Evolutionary conservation across 805 yeast genomes (phyloP).

Genomic region (Nakazawaea peltata): DNA sequence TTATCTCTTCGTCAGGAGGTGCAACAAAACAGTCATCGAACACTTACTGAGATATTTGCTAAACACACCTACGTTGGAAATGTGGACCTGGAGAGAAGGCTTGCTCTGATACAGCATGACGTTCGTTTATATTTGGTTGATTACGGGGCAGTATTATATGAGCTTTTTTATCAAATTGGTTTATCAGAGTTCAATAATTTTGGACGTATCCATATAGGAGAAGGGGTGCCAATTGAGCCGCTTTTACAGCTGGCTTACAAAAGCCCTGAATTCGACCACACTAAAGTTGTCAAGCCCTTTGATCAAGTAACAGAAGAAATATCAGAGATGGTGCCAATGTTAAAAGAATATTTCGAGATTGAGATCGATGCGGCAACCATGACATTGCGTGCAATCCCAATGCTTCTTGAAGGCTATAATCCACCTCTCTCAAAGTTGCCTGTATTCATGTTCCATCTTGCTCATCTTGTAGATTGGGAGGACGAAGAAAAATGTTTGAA

Average conservation of each 20-base stretch:
- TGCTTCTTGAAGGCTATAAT: constrained; percentile 52
- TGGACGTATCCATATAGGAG: constrained; percentile 44
- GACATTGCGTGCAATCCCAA: constrained; percentile 50
- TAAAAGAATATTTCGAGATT: constrained; percentile 69
- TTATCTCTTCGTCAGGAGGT: constrained; percentile 44
- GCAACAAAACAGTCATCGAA: constrained; percentile 34
- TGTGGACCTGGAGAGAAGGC: constrained; percentile 60
- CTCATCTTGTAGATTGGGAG: constrained; percentile 50
- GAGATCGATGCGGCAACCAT: constrained; percentile 30
- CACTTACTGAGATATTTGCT: constrained; percentile 59
- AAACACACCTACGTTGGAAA: constrained; percentile 74
- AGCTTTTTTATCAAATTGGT: constrained; percentile 76
- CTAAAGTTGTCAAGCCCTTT: constrained; percentile 11
- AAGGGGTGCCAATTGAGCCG: constrained; percentile 25
- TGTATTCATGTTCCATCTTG: constrained; percentile 55
- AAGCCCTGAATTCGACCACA: constrained; percentile 10
- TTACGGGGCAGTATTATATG: constrained; percentile 59
- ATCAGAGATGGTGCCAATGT: constrained; percentile 63
- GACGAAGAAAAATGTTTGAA: constrained; percentile 63
- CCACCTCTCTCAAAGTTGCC: constrained; percentile 65
- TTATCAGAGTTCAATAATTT: constrained; percentile 74
- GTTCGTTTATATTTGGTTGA: constrained; percentile 73
- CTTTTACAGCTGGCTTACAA: constrained; percentile 30
- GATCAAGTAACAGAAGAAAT: constrained; percentile 20
- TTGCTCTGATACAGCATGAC: constrained; percentile 81